Conservation (phyloP, 1,284 basidiomycete species). For the Ganoderma lucidum region DNA sequence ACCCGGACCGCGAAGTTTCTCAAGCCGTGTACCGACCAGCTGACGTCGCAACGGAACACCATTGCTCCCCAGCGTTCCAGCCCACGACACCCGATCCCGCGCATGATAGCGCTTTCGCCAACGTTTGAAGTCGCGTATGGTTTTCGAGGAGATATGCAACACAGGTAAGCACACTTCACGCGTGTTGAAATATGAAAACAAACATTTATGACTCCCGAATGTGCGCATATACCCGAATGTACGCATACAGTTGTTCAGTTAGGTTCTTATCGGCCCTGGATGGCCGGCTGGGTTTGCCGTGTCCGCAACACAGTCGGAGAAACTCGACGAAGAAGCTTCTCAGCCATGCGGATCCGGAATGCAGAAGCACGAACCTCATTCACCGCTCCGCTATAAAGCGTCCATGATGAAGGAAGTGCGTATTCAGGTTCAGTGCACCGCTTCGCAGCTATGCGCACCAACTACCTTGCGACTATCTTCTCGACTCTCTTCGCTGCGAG, state of each 20-base stretch:
- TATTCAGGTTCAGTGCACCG: neutral
- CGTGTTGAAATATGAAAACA: neutral
- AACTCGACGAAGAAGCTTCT: conserved; percentile 11
- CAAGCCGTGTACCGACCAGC: neutral
- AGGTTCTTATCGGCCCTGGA: too few species aligned
- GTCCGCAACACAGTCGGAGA: conserved; percentile 8
- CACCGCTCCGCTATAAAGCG: conserved; percentile 9
- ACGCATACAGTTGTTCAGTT: neutral
- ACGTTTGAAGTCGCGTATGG: neutral
- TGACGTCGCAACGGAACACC: neutral
- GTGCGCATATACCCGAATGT: neutral
- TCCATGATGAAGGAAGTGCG: neutral
- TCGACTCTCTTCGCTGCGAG: conserved; percentile 7
- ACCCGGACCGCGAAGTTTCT: conserved; percentile 10
- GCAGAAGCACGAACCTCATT: conserved; percentile 8
- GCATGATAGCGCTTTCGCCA: neutral
- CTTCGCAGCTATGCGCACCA: conserved; percentile 10
- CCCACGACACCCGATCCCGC: neutral
- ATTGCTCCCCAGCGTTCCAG: neutral
- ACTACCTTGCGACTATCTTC: neutral
- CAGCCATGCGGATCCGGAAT: conserved; percentile 15
- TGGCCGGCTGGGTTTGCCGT: neutral
- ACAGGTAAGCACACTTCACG: neutral
- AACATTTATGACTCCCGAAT: neutral
- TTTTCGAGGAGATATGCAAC: neutral